Evolutionary conservation across 1,284 basidiomycete genomes (phyloP), one percentile per base, ranked within the genome.

Genomic region (Kalmanozyma brasiliensis): DNA sequence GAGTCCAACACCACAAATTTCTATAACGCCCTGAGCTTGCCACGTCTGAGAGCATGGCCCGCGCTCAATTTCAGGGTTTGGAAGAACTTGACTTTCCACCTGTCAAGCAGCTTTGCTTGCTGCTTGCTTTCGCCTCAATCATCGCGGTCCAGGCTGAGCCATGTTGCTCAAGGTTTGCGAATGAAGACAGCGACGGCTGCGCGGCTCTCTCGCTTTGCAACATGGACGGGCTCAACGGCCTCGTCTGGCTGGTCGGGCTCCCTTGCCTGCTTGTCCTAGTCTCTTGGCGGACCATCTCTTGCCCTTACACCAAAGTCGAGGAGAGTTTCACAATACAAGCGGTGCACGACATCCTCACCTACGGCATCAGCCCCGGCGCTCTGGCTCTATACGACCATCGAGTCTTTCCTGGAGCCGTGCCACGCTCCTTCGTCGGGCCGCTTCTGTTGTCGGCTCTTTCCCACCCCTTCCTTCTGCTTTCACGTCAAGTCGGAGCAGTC

Each of bases 241-340:
- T 66, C 35, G 23, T 51, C 23, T 56, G 57, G 56, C 52, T 59
- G 2, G 33, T 33, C 38, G 63, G 52, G 2, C 33, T 66, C 6
- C 52, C 57, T 0, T 48, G 43, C 57, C 45, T 66, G 49, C 52
- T 66, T 4, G 48, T 34, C 17, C 43, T 60, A 10, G 52, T 59
- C 30, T 34, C 44, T 2, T 60, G 56, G 57, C 46, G 66, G 4
- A 56, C 56, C 7, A 20, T 69, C 10, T 52, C 56, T 3, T 69
- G 51, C 33, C 95, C 95, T 0, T 94, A 91, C 81, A 92, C 91
- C 3, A 98, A 98, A 84, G 95, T 98, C 35, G 96, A 98, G 82
- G 95, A 98, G 84, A 92, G 90, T 79, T 97, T 98, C 85, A 94
- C 91, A 64, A 86, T 98, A 6, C 95, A 98, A 80, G 94, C 93